Base-by-base conservation (phyloP, 495 filamentous ascomycete genomes). In the Copromyces sp. region DNA sequence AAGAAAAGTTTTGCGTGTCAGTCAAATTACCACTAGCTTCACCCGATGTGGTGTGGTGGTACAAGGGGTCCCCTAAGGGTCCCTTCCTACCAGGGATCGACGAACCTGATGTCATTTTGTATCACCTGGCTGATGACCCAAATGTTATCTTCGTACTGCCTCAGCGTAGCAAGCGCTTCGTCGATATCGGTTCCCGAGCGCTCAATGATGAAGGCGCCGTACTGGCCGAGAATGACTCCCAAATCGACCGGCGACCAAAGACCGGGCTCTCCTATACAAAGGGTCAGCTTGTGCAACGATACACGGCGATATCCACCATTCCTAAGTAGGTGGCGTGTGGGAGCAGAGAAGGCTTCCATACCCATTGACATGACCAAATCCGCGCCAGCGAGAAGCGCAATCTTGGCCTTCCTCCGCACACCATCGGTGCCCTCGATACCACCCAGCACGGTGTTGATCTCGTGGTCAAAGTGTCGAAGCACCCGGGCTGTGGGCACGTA, bases 401-500 rank as follows among this genome's bases (percentile, higher is more conserved):
- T 89, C 70, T 88, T 89, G 16, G 92, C 84, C 42, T 79, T 82
- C 65, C 74, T 82, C 73, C 75, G 81, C 45, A 78, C 76, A 59
- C 93, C 92, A 75, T 89, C 86, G 24, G 82, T 83, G 12, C 85
- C 86, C 75, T 92, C 88, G 40, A 95, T 88, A 11, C 94, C 94
- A 11, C 90, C 89, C 5, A 91, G 85, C 17, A 91, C 87, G 3
- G 86, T 86, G 80, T 97, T 97, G 77, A 97, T 92, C 81, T 97
- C 93, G 77, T 96, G 81, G 72, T 94, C 87, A 77, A 97, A 93
- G 79, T 97, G 94, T 75, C 96, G 93, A 68, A 97, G 83, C 69
- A 98, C 94, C 44, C 91, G 85, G 2, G 94, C 94, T 11, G 94
- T 97, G 12, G 94, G 94, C 77, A 93, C 91, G 77, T 97, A 98